These are phyloP conservation scores for Volvox reticuliferus DNA, from an alignment of 139 green algal genomes.

Conservation along the genomic window DNA sequence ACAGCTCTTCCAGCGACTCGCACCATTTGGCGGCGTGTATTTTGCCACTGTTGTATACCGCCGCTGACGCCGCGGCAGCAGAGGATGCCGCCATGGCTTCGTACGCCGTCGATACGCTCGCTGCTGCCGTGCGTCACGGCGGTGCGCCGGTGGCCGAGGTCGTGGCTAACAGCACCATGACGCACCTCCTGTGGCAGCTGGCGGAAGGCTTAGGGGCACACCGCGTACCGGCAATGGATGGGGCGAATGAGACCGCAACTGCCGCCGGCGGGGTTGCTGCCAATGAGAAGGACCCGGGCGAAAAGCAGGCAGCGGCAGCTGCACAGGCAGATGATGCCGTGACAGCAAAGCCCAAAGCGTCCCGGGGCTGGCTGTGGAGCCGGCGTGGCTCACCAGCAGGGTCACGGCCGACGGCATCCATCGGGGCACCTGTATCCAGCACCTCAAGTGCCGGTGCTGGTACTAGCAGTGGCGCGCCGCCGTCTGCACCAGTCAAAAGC, in stretches of 20 bases:
- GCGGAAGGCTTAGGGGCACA: constrained; percentile 15
- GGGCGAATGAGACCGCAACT: not conserved
- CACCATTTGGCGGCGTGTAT: constrained; percentile 70
- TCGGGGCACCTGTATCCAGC: not conserved
- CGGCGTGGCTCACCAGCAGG: not conserved
- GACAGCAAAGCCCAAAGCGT: not conserved
- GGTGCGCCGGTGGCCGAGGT: constrained; percentile 35
- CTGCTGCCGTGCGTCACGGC: constrained; percentile 22
- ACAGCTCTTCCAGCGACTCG: constrained; percentile 31
- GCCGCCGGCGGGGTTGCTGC: not conserved
- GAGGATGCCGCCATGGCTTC: constrained; percentile 52
- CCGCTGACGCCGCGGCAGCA: constrained; percentile 72
- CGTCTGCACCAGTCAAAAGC: not conserved
- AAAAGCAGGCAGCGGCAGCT: not conserved
- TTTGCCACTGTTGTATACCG: constrained; percentile 77
- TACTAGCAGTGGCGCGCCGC: not conserved
- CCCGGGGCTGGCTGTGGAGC: not conserved
- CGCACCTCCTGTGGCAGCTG: constrained; percentile 58
- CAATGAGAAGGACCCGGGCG: not conserved
- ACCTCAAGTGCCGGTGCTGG: not conserved
- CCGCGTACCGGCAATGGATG: not conserved
- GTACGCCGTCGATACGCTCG: constrained; percentile 53
- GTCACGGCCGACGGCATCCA: not conserved
- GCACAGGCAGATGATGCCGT: too few species aligned
- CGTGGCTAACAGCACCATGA: constrained; percentile 26